phyloP scores from a whole-genome alignment of 2,329 filamentous ascomycete species.

The Scedosporium apiospermum region DNA sequence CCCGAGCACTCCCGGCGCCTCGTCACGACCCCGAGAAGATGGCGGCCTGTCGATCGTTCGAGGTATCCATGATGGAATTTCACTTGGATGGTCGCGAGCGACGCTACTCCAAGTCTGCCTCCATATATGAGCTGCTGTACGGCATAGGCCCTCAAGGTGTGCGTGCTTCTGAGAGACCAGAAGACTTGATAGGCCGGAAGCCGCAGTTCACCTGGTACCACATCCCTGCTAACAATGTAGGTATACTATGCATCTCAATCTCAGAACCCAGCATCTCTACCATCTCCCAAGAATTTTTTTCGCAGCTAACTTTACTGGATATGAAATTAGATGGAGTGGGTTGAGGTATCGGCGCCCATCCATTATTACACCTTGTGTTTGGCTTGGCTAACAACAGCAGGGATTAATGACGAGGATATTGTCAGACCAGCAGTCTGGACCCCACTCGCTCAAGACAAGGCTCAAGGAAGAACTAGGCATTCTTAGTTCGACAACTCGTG shows the following conservation, averaged over 20 bases:
- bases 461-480: slow-evolving; percentile 5
- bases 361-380: neutral
- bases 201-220: slow-evolving; percentile 10
- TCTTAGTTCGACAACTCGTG: slow-evolving; percentile 3
- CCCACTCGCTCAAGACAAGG: neutral
- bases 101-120: neutral
- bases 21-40: neutral
- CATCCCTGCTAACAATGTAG: slow-evolving; percentile 9
- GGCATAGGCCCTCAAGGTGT: neutral
- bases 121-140: neutral
- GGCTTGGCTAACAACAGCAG: slow-evolving; percentile 1
- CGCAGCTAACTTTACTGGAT: neutral
- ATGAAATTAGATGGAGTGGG: neutral
- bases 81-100: neutral
- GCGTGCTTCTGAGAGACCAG: neutral
- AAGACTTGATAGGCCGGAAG: neutral
- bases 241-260: neutral
- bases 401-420: slow-evolving; percentile 5
- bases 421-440: slow-evolving; percentile 1
- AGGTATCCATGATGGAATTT: neutral
- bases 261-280: too few relatives aligned
- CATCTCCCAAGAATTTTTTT: neutral
- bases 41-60: slow-evolving; percentile 2
- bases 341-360: neutral
- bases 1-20: neutral